Evolutionary conservation across 495 filamentous ascomycete genomes (phyloP).

Genomic region (Penicillium fimorum): DNA sequence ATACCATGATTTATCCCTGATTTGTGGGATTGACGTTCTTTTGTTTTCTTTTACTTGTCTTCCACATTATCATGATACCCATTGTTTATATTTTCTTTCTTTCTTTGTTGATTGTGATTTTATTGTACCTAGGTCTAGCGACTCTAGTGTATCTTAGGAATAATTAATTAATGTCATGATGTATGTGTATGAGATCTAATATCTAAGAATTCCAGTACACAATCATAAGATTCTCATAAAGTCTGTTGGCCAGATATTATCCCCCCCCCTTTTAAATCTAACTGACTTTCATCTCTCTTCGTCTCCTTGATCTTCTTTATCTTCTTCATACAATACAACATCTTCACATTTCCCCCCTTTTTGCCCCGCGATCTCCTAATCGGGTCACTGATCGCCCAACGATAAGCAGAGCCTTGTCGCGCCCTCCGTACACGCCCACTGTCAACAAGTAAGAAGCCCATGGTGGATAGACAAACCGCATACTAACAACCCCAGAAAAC

Average conservation of each 20-base stretch:
- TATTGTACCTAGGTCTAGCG: not conserved
- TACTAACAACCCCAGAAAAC: not conserved
- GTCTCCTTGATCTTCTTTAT: not conserved
- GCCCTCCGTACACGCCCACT: slow-evolving; percentile 1
- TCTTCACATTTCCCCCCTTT: slow-evolving; percentile 11
- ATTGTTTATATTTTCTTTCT: slow-evolving; percentile 13
- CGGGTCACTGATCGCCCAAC: slow-evolving; percentile 6
- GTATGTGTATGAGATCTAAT: not conserved
- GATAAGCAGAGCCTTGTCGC: slow-evolving; percentile 15
- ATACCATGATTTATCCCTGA: slow-evolving; percentile 19
- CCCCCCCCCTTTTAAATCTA: slow-evolving; percentile 10
- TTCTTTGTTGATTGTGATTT: not conserved
- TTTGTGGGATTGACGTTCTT: slow-evolving; percentile 11
- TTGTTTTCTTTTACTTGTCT: slow-evolving; percentile 13
- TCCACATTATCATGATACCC: slow-evolving; percentile 23
- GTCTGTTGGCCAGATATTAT: not conserved
- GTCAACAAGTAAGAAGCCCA: slow-evolving; percentile 1
- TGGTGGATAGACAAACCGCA: not conserved
- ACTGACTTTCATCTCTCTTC: too few relatives aligned
- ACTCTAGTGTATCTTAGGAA: not conserved
- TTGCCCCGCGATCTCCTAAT: slow-evolving; percentile 18
- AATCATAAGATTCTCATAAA: not conserved
- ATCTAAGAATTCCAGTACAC: not conserved
- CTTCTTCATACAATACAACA: not conserved
- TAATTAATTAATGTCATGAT: not conserved